Base-by-base conservation (phyloP, 2,329 filamentous ascomycete species). In the Botryotinia convoluta region DNA sequence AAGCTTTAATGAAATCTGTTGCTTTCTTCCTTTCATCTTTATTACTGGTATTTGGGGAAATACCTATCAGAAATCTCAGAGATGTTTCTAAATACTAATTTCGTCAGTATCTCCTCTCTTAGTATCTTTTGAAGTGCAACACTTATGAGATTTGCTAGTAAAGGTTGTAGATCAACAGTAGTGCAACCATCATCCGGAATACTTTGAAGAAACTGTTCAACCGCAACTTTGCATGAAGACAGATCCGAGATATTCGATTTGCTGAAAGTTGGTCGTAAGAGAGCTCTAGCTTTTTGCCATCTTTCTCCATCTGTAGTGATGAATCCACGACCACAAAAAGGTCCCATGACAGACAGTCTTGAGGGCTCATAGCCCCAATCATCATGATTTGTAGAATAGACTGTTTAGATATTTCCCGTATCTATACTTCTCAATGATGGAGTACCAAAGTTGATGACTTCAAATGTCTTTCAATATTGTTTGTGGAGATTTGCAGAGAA, bases 161-260 rank as follows among this genome's bases (percentile, higher is more conserved):
- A 39, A 22, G 67, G 67, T 37, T 59, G 42, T 32, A 69, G 9
- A 44, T 60, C 37, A 32, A 60, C 26, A 32, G 51, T 69, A 6
- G 51, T 59, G 2, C 12, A 3, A 9, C 37, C n/a, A 60, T 69
- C 51, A 26, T 44, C 44, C 14, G 51, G 51, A n/a, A 69, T 60
- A 5, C 9, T 37, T n/a, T 9, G 32, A 10, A 69, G n/a, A 9
- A 69, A 59, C 1, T 59, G 29, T 32, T 69, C 37, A 32, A 69
- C 26, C 1, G 42, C 51, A 9, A 35, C 51, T 32, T 45, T 54
- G 16, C 35, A 35, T 22, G 51, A 26, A 16, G 48, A 20, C 37
- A 95, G 83, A 79, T 95, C 91, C 51, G 90, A 88, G 59, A 87
- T 82, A 79, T 87, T 84, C 74, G 85, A 84, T 6, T 84, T 81